A percentile compares a stretch with the other conserved stretches of the same genome.
phyloP scores from a whole-genome alignment of 2,329 filamentous ascomycete genomes.

The Zymoseptoria crescenta region DNA sequence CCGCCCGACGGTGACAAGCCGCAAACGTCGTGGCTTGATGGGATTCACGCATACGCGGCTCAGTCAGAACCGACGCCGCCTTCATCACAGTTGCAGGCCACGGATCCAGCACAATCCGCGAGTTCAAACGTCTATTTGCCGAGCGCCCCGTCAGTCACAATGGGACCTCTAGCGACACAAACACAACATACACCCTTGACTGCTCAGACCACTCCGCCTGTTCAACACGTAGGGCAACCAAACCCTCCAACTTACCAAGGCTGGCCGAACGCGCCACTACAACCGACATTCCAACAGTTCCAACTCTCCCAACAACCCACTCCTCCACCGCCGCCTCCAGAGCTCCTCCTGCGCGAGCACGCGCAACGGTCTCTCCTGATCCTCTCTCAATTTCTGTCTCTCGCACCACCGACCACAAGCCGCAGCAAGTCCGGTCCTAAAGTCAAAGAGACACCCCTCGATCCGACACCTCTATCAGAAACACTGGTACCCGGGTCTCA shows the following conservation, averaged over 20 bases:
- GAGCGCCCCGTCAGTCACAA: slow-evolving; percentile 13
- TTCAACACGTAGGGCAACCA: not conserved
- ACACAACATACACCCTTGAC: slow-evolving; percentile 3
- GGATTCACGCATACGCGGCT: slow-evolving; percentile 38
- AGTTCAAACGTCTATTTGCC: slow-evolving; percentile 10
- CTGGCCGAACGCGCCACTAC: slow-evolving; percentile 9
- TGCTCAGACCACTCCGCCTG: not conserved
- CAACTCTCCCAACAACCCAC: slow-evolving; percentile 14
- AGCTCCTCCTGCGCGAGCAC: slow-evolving; percentile 27
- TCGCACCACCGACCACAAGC: slow-evolving; percentile 20
- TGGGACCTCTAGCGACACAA: slow-evolving; percentile 8
- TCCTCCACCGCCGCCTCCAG: slow-evolving; percentile 12
- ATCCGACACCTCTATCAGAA: slow-evolving; percentile 50
- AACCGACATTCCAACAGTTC: slow-evolving; percentile 8
- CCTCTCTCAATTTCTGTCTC: slow-evolving; percentile 28
- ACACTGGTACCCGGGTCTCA: slow-evolving; percentile 43
- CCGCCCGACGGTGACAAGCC: slow-evolving; percentile 9
- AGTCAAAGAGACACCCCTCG: slow-evolving; percentile 29
- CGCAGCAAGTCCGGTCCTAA: slow-evolving; percentile 15
- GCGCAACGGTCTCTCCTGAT: slow-evolving; percentile 28
- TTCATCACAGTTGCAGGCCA: slow-evolving; percentile 6
- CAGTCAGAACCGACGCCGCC: slow-evolving; percentile 18
- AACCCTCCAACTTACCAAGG: slow-evolving; percentile 9
- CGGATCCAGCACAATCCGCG: not conserved
- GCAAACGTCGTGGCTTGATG: slow-evolving; percentile 33